These are phyloP conservation scores for Mucor ambiguus DNA, from an alignment of 371 early-diverging fungal species.

Conservation along the genomic window DNA sequence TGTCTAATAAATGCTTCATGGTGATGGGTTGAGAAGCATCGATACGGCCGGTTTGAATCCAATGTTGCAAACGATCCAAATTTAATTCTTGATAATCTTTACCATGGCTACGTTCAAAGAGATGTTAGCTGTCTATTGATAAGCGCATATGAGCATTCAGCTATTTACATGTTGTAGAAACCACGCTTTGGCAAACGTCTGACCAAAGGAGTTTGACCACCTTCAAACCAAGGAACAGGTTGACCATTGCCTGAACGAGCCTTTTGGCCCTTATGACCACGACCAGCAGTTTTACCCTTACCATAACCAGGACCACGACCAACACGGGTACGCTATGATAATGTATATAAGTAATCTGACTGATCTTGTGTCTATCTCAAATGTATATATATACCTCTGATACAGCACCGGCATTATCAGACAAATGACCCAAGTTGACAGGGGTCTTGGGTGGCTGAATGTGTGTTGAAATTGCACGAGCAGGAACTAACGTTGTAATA, in stretches of 20 bases:
- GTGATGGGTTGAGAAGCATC: slow-evolving; percentile 85
- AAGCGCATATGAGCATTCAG: background rate
- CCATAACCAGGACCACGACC: slow-evolving; percentile 88
- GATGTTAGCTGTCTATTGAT: background rate
- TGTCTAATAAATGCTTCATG: slow-evolving; percentile 77
- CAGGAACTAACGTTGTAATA: slow-evolving; percentile 6
- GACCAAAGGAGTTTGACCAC: slow-evolving; percentile 91
- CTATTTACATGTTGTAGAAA: slow-evolving; percentile 72
- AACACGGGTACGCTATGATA: slow-evolving; percentile 65
- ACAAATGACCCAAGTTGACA: slow-evolving; percentile 41
- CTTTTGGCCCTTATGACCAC: slow-evolving; percentile 94
- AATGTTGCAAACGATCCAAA: slow-evolving; percentile 90
- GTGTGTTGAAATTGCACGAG: slow-evolving; percentile 30
- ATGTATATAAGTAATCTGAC: background rate
- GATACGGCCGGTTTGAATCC: slow-evolving; percentile 86
- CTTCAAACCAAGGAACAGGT: slow-evolving; percentile 89
- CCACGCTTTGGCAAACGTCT: slow-evolving; percentile 92
- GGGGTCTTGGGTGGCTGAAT: slow-evolving; percentile 36
- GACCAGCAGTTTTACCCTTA: slow-evolving; percentile 88
- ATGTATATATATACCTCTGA: slow-evolving; percentile 42
- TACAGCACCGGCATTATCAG: slow-evolving; percentile 55
- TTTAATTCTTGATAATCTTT: slow-evolving; percentile 77
- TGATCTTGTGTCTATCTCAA: background rate
- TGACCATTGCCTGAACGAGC: slow-evolving; percentile 79
- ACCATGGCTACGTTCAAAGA: slow-evolving; percentile 46